phyloP scores from a whole-genome alignment of 345 rosid genomes.

The Passiflora organensis region DNA sequence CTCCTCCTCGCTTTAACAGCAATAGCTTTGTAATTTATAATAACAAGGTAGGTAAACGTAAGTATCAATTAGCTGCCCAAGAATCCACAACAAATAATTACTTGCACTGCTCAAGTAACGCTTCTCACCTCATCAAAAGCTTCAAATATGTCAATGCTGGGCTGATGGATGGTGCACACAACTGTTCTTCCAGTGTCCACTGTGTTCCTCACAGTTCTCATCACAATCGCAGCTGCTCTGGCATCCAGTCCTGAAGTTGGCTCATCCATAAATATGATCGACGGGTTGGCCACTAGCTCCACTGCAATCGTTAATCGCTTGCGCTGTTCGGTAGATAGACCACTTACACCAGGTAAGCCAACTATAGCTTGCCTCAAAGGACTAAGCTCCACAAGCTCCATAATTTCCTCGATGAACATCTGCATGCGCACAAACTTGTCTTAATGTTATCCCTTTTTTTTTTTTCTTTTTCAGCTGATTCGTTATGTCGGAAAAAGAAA shows the following conservation, averaged over 20 bases:
- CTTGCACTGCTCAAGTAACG: conserved; percentile 14
- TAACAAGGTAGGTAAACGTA: too few species aligned
- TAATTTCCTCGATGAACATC: conserved; percentile 58
- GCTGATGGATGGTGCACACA: conserved; percentile 81
- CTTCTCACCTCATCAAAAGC: conserved; percentile 50
- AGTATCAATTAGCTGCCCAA: too few species aligned
- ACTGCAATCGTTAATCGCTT: conserved; percentile 84
- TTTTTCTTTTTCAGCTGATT: not conserved
- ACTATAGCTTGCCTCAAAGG: conserved; percentile 53
- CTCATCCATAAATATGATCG: conserved; percentile 55
- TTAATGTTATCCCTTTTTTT: not conserved
- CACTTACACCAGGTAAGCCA: conserved; percentile 74
- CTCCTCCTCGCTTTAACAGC: conserved; percentile 61
- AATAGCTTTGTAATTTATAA: too few species aligned
- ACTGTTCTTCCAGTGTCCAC: conserved; percentile 82
- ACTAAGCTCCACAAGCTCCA: conserved; percentile 75
- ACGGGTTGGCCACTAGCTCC: conserved; percentile 87
- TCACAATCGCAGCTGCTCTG: conserved; percentile 82
- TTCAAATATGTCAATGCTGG: conserved; percentile 78
- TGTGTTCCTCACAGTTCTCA: conserved; percentile 77
- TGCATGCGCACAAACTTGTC: too few species aligned
- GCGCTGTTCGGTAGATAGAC: conserved; percentile 77
- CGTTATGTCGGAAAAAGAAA: not conserved
- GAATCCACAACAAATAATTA: too few species aligned
- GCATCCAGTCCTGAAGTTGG: conserved; percentile 90